Conservation (phyloP, 2,329 filamentous ascomycete species). For the Aspergillus persii region DNA sequence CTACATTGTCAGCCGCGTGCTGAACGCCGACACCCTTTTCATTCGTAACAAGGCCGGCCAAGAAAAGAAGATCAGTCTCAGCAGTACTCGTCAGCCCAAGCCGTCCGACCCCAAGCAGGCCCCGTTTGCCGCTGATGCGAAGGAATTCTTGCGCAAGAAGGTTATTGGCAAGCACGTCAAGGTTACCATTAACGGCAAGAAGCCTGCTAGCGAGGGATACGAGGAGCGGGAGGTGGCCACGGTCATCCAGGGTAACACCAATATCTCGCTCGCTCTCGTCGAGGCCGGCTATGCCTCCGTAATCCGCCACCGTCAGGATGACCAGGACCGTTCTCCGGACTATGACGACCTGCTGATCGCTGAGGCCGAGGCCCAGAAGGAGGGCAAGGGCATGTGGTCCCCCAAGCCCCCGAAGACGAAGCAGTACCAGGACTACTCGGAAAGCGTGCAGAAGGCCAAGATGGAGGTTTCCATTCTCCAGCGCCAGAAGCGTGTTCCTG, state of each 20-base stretch:
- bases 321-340: constrained; percentile 88
- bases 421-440: constrained; percentile 84
- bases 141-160: constrained; percentile 91
- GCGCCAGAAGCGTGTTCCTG: constrained; percentile 87
- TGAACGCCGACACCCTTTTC: constrained; percentile 85
- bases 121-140: constrained; percentile 87
- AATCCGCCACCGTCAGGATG: constrained; percentile 90
- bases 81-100: constrained; percentile 92
- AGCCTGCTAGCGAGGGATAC: constrained; percentile 83
- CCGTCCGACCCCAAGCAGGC: constrained; percentile 80
- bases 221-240: constrained; percentile 95
- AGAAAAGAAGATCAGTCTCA: constrained; percentile 88
- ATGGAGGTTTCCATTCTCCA: constrained; percentile 84
- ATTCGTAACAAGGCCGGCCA: constrained; percentile 78
- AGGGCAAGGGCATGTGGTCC: constrained; percentile 93
- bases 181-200: constrained; percentile 83
- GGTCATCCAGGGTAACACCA: constrained; percentile 78
- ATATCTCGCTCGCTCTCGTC: constrained; percentile 79
- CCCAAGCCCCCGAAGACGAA: constrained; percentile 80
- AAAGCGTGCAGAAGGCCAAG: constrained; percentile 92
- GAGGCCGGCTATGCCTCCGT: constrained; percentile 92
- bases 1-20: constrained; percentile 77
- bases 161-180: constrained; percentile 95
- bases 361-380: constrained; percentile 67
- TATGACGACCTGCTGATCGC: constrained; percentile 65